Conservation (phyloP, 306 rosid species). For the Nissolia schottii region DNA sequence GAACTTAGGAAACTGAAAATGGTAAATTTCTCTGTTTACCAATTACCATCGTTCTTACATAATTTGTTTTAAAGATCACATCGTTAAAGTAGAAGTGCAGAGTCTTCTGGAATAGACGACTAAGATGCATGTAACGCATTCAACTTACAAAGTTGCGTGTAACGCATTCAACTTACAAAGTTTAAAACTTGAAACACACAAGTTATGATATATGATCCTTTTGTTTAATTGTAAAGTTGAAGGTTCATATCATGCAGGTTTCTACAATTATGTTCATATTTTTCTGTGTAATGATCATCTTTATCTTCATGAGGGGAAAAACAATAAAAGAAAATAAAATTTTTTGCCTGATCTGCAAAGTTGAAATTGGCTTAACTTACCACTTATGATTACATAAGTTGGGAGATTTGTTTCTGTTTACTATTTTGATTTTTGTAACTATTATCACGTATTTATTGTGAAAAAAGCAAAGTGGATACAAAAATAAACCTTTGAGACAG, state of each 20-base stretch:
- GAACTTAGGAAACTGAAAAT: conserved; percentile 96
- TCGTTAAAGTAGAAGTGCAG: neutral
- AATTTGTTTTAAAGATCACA: neutral
- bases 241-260: neutral
- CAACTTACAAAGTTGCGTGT: neutral
- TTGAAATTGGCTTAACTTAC: conserved; percentile 19
- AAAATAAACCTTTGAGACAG: conserved; percentile 15
- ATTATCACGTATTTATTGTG: conserved; percentile 1
- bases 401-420: neutral
- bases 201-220: conserved; percentile 3
- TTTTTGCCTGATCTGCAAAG: conserved; percentile 10
- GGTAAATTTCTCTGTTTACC: conserved; percentile 39
- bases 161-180: neutral
- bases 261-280: neutral
- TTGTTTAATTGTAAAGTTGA: neutral
- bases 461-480: conserved; percentile 13
- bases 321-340: neutral
- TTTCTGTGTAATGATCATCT: conserved; percentile 1
- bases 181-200: neutral
- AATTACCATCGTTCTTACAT: conserved; percentile 1
- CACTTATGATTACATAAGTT: neutral
- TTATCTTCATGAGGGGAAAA: neutral
- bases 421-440: conserved; percentile 12
- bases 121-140: neutral
- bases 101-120: conserved; percentile 1